Percentiles rank a stretch among this genome's conserved stretches.
These are phyloP conservation scores for Dissoconium aciculare DNA, from an alignment of 2,329 filamentous ascomycete genomes.

Conservation along the genomic window DNA sequence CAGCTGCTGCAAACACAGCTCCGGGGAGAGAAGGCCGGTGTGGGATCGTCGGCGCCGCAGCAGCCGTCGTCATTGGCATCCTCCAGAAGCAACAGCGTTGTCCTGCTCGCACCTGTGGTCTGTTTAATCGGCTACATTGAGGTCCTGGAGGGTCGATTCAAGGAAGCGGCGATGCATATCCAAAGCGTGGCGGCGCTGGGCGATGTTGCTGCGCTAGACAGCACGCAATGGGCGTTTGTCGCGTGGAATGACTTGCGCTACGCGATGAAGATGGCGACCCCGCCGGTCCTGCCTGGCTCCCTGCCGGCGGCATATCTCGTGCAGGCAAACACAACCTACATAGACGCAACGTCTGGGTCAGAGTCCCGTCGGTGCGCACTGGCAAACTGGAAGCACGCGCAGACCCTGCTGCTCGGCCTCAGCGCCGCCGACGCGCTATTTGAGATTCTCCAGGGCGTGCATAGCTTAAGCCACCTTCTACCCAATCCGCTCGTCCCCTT, in stretches of 20 bases:
- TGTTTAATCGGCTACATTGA: conserved; percentile 1
- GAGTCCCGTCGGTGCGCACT: not conserved
- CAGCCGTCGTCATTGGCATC: not conserved
- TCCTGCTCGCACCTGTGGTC: not conserved
- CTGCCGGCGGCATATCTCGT: conserved; percentile 1
- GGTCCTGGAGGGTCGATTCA: not conserved
- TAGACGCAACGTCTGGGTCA: not conserved
- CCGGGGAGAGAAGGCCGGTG: not conserved
- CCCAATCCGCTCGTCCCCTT: not conserved
- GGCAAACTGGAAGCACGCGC: not conserved
- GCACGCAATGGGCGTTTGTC: not conserved
- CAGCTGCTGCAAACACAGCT: not conserved
- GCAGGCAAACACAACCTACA: not conserved
- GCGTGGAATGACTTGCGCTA: conserved; percentile 1
- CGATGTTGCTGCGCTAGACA: not conserved
- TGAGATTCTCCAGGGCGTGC: conserved; percentile 1
- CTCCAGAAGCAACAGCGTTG: not conserved
- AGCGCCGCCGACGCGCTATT: not conserved
- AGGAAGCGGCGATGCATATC: not conserved
- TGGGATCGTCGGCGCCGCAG: not conserved
- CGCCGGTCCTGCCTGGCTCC: not conserved
- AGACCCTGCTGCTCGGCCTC: not conserved
- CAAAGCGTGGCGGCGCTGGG: not conserved
- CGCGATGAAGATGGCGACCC: not conserved
- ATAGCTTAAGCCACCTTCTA: not conserved